A percentile compares a stretch with the other conserved stretches of the same genome.
Evolutionary conservation across 345 rosid species (phyloP).

Genomic region (Syzygium jambos): DNA sequence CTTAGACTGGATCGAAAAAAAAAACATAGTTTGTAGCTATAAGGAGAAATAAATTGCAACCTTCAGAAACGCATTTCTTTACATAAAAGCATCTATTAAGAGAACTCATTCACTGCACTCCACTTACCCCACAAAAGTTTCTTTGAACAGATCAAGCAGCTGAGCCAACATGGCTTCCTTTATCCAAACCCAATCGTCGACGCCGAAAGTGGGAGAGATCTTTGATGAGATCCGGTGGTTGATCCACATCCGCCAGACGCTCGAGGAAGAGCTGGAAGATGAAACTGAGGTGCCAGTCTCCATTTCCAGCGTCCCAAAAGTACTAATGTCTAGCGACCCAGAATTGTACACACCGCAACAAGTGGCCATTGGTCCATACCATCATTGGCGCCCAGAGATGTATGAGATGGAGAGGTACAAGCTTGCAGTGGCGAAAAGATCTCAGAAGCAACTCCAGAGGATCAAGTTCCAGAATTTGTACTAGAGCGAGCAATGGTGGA

Average conservation of each 20-base stretch:
- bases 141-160: background rate
- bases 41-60: background rate
- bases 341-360: slow-evolving; percentile 64
- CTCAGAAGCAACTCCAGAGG: slow-evolving; percentile 18
- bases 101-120: background rate
- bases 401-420: slow-evolving; percentile 64
- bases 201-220: background rate
- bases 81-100: background rate
- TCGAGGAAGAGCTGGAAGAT: slow-evolving; percentile 48
- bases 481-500: too few species aligned
- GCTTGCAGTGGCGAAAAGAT: slow-evolving; percentile 43
- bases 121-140: background rate
- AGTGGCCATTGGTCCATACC: slow-evolving; percentile 77
- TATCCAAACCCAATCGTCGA: background rate
- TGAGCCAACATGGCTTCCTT: background rate
- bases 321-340: slow-evolving; percentile 31
- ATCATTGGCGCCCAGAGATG: slow-evolving; percentile 60
- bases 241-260: slow-evolving; percentile 33
- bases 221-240: slow-evolving; percentile 64
- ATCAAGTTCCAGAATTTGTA: slow-evolving; percentile 27
- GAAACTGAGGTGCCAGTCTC: slow-evolving; percentile 30
- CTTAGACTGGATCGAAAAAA: background rate
- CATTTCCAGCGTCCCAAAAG: slow-evolving; percentile 61
- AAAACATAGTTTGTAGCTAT: background rate
- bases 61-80: background rate